Percentiles rank a stretch among this genome's conserved stretches.
Conservation (phyloP, 257 asterid genomes). For the Solanum pennellii region DNA sequence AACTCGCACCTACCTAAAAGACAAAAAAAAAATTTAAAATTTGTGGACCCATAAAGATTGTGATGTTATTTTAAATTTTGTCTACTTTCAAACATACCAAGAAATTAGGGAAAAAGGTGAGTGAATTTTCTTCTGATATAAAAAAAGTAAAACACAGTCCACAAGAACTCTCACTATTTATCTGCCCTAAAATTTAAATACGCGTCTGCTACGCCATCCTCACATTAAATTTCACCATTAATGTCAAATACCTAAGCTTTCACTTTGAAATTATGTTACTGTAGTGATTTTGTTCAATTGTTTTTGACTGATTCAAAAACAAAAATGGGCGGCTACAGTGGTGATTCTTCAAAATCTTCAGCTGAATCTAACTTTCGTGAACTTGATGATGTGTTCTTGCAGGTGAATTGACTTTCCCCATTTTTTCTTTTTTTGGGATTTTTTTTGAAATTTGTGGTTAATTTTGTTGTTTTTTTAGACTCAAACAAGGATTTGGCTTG, state of each 20-base stretch:
- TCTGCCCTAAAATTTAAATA: not conserved
- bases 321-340: conserved; percentile 25
- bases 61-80: not conserved
- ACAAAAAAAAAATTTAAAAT: not conserved
- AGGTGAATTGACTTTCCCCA: conserved; percentile 23
- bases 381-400: conserved; percentile 74
- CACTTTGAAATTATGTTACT: not conserved
- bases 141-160: not conserved
- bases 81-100: not conserved
- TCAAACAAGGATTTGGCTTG: conserved; percentile 81
- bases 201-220: not conserved
- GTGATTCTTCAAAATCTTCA: conserved; percentile 35
- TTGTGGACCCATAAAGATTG: not conserved
- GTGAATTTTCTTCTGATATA: not conserved
- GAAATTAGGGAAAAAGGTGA: not conserved
- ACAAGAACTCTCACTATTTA: not conserved
- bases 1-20: not conserved
- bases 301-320: not conserved
- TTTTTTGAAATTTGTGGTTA: not conserved
- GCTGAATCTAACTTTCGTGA: conserved; percentile 73
- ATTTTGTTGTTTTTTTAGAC: conserved; percentile 19
- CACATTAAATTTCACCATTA: not conserved
- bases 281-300: not conserved
- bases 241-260: not conserved
- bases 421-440: not conserved